phyloP scores from a whole-genome alignment of 805 yeast species.

The Torulaspora maleeae region DNA sequence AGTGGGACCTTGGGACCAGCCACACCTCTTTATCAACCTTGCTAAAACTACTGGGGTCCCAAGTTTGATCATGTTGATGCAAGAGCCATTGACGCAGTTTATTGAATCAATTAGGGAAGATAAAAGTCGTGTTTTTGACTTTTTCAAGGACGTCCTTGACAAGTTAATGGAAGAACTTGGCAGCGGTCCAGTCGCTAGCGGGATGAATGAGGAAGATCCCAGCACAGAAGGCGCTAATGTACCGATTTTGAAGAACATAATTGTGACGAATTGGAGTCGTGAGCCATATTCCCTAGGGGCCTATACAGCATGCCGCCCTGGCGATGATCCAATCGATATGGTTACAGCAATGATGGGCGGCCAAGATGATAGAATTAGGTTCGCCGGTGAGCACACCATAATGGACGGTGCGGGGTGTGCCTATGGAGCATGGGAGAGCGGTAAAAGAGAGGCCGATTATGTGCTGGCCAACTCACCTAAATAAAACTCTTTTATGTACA shows the following conservation, averaged over 20 bases:
- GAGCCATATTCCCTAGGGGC: slow-evolving; percentile 81
- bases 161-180: slow-evolving; percentile 21
- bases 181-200: slow-evolving; percentile 13
- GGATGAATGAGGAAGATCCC: slow-evolving; percentile 6
- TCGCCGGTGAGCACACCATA: slow-evolving; percentile 90
- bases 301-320: slow-evolving; percentile 65
- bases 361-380: slow-evolving; percentile 51
- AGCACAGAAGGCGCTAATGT: background rate
- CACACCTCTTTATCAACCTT: slow-evolving; percentile 57
- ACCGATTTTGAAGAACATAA: slow-evolving; percentile 40
- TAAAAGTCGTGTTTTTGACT: slow-evolving; percentile 52
- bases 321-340: slow-evolving; percentile 63
- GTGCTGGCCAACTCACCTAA: slow-evolving; percentile 24
- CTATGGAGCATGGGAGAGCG: slow-evolving; percentile 86
- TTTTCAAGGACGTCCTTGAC: slow-evolving; percentile 47
- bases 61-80: slow-evolving; percentile 60
- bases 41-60: slow-evolving; percentile 48
- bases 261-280: slow-evolving; percentile 68
- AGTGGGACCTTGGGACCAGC: slow-evolving; percentile 45
- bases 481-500: slow-evolving; percentile 4
- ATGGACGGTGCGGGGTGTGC: slow-evolving; percentile 88
- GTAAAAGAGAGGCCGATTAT: slow-evolving; percentile 49
- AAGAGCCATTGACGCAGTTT: slow-evolving; percentile 66
- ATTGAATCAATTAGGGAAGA: slow-evolving; percentile 46
- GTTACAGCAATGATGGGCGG: slow-evolving; percentile 61